Evolutionary conservation across 176 grass and related monocot genomes (phyloP), one percentile per base, ranked within the genome.

Genomic region (Carex cristatella): DNA sequence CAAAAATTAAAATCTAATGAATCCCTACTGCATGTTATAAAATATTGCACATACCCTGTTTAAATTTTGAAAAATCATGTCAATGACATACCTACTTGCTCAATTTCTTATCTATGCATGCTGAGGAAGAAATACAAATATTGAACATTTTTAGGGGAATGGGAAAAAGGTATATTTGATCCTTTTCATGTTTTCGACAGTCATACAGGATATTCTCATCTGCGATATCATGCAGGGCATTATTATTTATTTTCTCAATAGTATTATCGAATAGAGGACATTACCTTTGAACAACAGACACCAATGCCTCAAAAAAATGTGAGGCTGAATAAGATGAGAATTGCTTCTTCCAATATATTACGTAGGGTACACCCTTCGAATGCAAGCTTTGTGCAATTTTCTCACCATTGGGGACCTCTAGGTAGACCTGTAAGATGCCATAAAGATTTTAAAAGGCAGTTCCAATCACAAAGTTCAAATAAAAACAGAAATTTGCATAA

Each of bases 341-440:
- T 49, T 74, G 63, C 87, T 84, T 91, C 49, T 86, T 95, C 90
- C 93, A 95, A 78, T 92, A 95, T 87, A 94, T 92, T 31, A 94
- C 86, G 35, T 90, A 95, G 38, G 88, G 90, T 82, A 87, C 84
- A 49, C 93, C 93, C 90, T 95, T 92, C 18, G 66, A 89, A 32
- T 95, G 88, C 83, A 95, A 87, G 72, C 85, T 81, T 77, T 92
- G 83, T 15, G 93, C 90, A 67, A 91, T 88, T 58, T 86, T 91
- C 87, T 95, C 87, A 7, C 88, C 84, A 15, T 79, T 92, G 15
- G 90, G 93, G 65, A 90, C 88, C 71, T 95, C 93, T 67, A 92
- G 79, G 81, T 95, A 95, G 90, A 92, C 87, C 88, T 95, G 90
- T 19, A 33, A 32, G 33, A 71, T 33, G 10, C 7, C 16, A 63